Conservation (phyloP, 2,329 filamentous ascomycete genomes). For the Aphanoascus verrucosus region DNA sequence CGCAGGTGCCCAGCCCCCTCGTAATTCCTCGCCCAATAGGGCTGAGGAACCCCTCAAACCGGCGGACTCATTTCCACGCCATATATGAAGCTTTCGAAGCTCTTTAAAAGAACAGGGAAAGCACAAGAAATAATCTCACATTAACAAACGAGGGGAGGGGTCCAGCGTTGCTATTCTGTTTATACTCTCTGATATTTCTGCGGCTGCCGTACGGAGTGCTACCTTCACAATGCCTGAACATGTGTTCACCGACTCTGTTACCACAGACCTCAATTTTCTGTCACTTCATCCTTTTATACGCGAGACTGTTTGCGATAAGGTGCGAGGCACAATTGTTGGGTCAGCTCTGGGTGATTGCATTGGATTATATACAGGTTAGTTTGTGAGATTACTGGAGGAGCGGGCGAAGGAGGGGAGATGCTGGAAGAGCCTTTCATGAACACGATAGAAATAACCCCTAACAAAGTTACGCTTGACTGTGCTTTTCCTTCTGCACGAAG, state of each 20-base stretch:
- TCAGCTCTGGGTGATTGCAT: constrained; percentile 46
- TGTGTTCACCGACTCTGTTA: not conserved
- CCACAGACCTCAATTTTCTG: constrained; percentile 16
- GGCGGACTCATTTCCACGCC: too few relatives aligned
- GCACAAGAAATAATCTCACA: not conserved
- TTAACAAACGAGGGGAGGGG: not conserved
- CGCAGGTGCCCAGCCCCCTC: too few relatives aligned
- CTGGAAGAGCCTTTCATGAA: not conserved
- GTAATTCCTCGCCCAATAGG: too few relatives aligned
- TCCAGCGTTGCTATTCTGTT: not conserved
- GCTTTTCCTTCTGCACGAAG: not conserved
- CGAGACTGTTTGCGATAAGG: constrained; percentile 27
- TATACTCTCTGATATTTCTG: not conserved
- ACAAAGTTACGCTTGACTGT: too few relatives aligned
- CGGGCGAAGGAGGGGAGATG: not conserved
- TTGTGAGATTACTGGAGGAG: not conserved
- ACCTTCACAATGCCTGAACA: not conserved
- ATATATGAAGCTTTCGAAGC: too few relatives aligned
- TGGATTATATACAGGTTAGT: constrained; percentile 40
- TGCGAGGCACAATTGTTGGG: constrained; percentile 40
- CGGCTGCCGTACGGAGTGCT: too few relatives aligned
- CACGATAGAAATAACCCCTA: too few relatives aligned
- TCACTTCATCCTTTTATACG: constrained; percentile 24
- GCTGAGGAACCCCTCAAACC: too few relatives aligned
- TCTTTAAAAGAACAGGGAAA: too few relatives aligned